A percentile compares a stretch with the other conserved stretches of the same genome.
Conservation (phyloP, 441 rosid species). For the Eutrema salsugineum region DNA sequence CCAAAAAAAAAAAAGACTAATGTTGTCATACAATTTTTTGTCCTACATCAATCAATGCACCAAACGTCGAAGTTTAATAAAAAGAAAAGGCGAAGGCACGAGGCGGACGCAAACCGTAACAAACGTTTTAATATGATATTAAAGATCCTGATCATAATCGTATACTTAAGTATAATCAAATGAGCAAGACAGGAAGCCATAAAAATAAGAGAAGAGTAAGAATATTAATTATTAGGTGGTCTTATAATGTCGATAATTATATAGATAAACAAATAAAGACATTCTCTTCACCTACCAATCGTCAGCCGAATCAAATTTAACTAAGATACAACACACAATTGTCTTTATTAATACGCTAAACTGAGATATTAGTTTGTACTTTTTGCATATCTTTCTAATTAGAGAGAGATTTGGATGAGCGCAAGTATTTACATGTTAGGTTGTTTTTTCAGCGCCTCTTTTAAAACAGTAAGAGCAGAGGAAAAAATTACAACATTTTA, state of each 20-base stretch:
- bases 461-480: background rate
- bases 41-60: conserved; percentile 31
- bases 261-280: conserved; percentile 5
- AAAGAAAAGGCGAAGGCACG: conserved; percentile 25
- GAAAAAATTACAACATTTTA: background rate
- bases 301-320: conserved; percentile 28
- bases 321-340: conserved; percentile 23
- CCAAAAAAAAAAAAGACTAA: too few species aligned
- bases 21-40: conserved; percentile 1
- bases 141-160: conserved; percentile 16
- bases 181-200: background rate
- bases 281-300: conserved; percentile 31
- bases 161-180: conserved; percentile 8
- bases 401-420: background rate
- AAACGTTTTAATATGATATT: conserved; percentile 4
- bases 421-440: background rate
- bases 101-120: conserved; percentile 32
- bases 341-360: background rate
- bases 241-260: background rate
- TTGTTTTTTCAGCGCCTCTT: background rate
- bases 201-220: background rate
- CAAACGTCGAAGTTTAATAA: conserved; percentile 19
- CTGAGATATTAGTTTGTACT: background rate
- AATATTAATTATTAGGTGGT: background rate
- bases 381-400: background rate